Evolutionary conservation across 2,329 filamentous ascomycete genomes (phyloP), one percentile per base, ranked within the genome.

Genomic region (Paraphoma chrysanthemicola): DNA sequence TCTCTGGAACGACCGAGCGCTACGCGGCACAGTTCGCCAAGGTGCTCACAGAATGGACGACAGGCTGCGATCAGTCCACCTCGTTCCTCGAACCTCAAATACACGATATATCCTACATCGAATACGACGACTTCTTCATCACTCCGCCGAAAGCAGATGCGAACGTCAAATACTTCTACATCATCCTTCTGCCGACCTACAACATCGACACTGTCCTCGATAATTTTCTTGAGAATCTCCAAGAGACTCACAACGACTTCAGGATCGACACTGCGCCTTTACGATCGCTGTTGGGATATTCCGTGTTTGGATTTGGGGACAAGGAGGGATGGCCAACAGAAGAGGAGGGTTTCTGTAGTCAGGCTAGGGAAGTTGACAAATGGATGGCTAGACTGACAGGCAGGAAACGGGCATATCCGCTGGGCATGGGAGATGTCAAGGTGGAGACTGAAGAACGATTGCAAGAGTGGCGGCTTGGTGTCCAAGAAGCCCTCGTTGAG

Each of bases 311-410:
- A 0, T 90, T 97, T 70, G 94, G 94, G 16, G 94, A 98, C 74
- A 88, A 86, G 60, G 91, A 96, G 73, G 92, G 91, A 55, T 99
- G 95, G 94, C 92, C 93, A 0, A 92, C 90, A 0, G 93, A 97
- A 77, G 86, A 89, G 56, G 91, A 95, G 66, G 94, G 94, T 0
- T 99, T 93, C 78, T 97, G 94, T 74, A 93, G 92, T 60, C 94
- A 98, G 74, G 94, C 94, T 1, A 91, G 89, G 70, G 89, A 97
- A 65, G 83, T 96, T 3, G 94, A 99, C 74, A 93, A 88, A 73
- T 98, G 95, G 94, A 91, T 99, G 90, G 93, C 94, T n/a, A 96
- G 93, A 73, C 79, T 99, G 69, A 97, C 93, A 0, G 89, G 86
- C 1, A 86, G 90, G 59, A 97, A 94, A 79, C 85, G 93, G 71